phyloP scores from a whole-genome alignment of 768 basidiomycete species.

The Phylloporus scabripes region DNA sequence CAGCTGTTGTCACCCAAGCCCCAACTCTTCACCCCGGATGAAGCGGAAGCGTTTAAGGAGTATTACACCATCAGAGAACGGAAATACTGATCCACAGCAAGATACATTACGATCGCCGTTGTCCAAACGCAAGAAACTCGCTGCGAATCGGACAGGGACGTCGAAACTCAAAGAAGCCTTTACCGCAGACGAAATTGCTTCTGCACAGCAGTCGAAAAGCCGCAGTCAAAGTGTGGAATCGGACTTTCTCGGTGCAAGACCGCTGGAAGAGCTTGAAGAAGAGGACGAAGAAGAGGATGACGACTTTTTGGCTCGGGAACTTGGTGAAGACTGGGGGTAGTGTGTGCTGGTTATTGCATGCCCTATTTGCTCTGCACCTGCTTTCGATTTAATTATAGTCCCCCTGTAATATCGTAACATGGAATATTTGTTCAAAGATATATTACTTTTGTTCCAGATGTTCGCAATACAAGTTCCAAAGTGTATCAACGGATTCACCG shows the following conservation, averaged over 20 bases:
- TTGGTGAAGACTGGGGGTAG: constrained; percentile 77
- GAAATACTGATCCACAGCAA: constrained; percentile 33
- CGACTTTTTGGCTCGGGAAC: constrained; percentile 75
- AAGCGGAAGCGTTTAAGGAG: constrained; percentile 71
- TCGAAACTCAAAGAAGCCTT: constrained; percentile 68
- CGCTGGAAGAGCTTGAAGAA: constrained; percentile 45
- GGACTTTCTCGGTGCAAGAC: constrained; percentile 9
- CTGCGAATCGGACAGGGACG: constrained; percentile 55
- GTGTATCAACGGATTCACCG: constrained; percentile 44
- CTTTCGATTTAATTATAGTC: constrained; percentile 21
- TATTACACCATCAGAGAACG: constrained; percentile 62
- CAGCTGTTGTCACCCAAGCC: constrained; percentile 27
- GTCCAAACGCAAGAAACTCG: constrained; percentile 76
- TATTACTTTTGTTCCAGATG: constrained; percentile 25
- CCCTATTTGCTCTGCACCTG: constrained; percentile 3
- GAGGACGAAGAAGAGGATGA: constrained; percentile 56
- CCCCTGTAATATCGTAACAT: constrained; percentile 16
- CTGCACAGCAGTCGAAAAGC: constrained; percentile 15
- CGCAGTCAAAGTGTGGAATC: constrained; percentile 18
- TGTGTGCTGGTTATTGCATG: not conserved
- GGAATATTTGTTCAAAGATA: constrained; percentile 1
- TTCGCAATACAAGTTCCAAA: constrained; percentile 56
- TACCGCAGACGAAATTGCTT: constrained; percentile 46
- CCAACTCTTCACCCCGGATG: constrained; percentile 36
- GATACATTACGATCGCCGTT: constrained; percentile 60